Evolutionary conservation across 2,329 filamentous ascomycete genomes (phyloP).

Genomic region (Coniochaeta ligniaria): DNA sequence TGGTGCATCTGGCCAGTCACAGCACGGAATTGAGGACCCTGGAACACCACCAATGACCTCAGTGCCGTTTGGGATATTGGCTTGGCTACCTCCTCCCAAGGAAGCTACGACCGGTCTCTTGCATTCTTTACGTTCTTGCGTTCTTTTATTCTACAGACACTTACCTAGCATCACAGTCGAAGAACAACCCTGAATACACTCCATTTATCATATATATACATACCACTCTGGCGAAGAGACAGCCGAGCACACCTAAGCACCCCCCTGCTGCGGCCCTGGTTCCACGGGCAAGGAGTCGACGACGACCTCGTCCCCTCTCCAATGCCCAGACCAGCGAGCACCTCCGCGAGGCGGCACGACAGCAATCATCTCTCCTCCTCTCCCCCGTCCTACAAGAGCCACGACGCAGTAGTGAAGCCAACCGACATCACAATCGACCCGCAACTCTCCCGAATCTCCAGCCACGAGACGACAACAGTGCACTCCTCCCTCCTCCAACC

Average conservation of each 20-base stretch:
- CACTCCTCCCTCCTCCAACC: constrained; percentile 55
- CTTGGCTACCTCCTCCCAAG: too few relatives aligned
- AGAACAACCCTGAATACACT: too few relatives aligned
- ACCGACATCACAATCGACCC: not conserved
- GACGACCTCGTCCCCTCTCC: not conserved
- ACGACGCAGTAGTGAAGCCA: not conserved
- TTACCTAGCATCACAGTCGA: too few relatives aligned
- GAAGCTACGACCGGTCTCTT: too few relatives aligned
- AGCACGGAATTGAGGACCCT: constrained; percentile 1
- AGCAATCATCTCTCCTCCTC: not conserved
- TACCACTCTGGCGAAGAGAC: too few relatives aligned
- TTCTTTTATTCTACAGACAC: too few relatives aligned
- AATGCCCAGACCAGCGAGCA: constrained; percentile 4
- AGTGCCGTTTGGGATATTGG: not conserved
- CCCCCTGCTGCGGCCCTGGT: not conserved
- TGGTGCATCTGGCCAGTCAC: constrained; percentile 1
- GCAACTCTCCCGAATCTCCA: not conserved
- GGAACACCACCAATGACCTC: constrained; percentile 1
- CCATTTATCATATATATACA: not conserved
- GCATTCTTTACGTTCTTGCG: too few relatives aligned
- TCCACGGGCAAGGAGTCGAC: not conserved
- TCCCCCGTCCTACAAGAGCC: not conserved
- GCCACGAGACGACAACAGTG: constrained; percentile 6
- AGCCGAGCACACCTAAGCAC: too few relatives aligned
- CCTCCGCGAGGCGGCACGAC: constrained; percentile 1